Conservation (phyloP, 768 basidiomycete species). For the Dacryopinax spathularia region DNA sequence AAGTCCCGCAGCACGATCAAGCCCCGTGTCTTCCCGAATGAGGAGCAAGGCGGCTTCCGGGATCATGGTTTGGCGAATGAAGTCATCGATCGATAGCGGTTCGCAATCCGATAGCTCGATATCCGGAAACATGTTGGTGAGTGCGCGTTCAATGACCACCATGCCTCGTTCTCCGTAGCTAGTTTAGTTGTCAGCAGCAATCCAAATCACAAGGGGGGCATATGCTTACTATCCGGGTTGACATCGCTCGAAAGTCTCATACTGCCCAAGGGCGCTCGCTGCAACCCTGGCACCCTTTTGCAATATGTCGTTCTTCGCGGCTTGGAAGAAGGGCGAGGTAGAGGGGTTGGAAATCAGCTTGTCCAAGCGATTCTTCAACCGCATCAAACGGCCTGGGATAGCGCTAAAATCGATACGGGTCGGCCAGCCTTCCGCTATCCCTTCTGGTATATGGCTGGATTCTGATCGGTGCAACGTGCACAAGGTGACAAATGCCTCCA, state of each 20-base stretch:
- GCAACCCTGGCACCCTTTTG: conserved; percentile 51
- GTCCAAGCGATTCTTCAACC: conserved; percentile 35
- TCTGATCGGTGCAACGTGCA: conserved; percentile 75
- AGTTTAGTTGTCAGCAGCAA: neutral
- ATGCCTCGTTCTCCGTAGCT: conserved; percentile 83
- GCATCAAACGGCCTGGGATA: conserved; percentile 40
- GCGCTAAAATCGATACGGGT: conserved; percentile 49
- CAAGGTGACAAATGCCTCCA: conserved; percentile 44
- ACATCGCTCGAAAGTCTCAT: conserved; percentile 61
- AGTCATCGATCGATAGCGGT: conserved; percentile 51
- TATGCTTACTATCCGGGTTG: conserved; percentile 78
- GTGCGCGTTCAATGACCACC: conserved; percentile 60
- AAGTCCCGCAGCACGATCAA: conserved; percentile 37
- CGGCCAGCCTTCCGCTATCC: conserved; percentile 61
- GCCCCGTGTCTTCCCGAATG: conserved; percentile 59
- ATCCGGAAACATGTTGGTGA: conserved; percentile 60
- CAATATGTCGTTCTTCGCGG: conserved; percentile 47
- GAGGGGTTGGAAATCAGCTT: conserved; percentile 38
- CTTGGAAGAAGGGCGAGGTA: conserved; percentile 45
- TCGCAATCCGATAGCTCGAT: conserved; percentile 26
- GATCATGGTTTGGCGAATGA: conserved; percentile 71
- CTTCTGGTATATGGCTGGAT: conserved; percentile 54
- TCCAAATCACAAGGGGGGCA: neutral
- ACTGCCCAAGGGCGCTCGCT: conserved; percentile 58
- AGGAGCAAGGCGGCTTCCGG: conserved; percentile 73